Evolutionary conservation across 2,329 filamentous ascomycete genomes (phyloP).

Genomic region (Bipolaris gigantea): DNA sequence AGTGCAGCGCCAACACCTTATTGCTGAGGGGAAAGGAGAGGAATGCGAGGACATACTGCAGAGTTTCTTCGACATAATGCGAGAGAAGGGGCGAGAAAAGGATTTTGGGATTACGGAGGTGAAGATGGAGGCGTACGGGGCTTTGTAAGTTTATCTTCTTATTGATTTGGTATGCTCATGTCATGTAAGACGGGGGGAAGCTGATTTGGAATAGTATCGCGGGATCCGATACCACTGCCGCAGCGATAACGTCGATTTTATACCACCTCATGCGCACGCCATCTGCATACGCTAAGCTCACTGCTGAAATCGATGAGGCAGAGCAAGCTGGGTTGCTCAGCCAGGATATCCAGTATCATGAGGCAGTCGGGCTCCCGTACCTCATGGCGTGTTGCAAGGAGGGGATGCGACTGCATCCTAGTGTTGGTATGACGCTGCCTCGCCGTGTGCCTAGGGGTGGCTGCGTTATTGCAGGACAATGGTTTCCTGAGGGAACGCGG

Average conservation of each 20-base stretch:
- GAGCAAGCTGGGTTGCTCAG: conserved; percentile 50
- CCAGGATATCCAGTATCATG: conserved; percentile 49
- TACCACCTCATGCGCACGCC: conserved; percentile 71
- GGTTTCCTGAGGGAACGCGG: conserved; percentile 67
- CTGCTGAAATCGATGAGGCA: conserved; percentile 63
- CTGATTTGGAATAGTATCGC: neutral
- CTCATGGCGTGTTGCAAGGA: conserved; percentile 77
- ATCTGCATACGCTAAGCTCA: conserved; percentile 55
- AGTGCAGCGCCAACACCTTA: neutral
- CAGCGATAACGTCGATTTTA: conserved; percentile 68
- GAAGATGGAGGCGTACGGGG: conserved; percentile 5
- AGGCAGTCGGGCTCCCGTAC: conserved; percentile 69
- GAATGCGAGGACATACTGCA: neutral
- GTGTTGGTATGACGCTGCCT: conserved; percentile 70
- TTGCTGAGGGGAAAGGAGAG: neutral
- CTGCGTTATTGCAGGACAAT: conserved; percentile 62
- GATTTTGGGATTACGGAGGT: conserved; percentile 4
- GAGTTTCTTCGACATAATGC: neutral
- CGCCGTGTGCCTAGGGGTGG: conserved; percentile 68
- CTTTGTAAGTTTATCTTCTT: neutral
- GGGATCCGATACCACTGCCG: conserved; percentile 63
- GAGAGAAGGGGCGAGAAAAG: neutral
- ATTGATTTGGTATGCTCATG: too few relatives aligned
- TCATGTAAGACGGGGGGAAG: too few relatives aligned
- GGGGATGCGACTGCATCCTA: conserved; percentile 73